Conservation (phyloP, 1,139 yeast species). For the Candida albicans region DNA sequence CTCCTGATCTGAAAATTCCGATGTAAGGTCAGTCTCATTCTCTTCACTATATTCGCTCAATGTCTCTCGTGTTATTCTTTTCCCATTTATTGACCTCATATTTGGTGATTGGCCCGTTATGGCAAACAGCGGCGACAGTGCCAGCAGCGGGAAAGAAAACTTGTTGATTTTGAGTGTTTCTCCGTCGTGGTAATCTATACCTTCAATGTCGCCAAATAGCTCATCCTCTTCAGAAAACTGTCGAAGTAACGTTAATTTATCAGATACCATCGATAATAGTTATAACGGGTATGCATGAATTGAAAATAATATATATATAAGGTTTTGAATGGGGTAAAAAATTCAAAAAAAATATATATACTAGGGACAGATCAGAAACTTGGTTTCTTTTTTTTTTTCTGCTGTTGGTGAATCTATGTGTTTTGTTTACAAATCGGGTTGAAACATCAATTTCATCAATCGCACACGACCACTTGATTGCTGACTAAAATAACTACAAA, state of each 20-base stretch:
- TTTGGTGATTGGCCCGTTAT: conserved; percentile 8
- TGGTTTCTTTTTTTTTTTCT: background rate
- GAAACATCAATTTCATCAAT: background rate
- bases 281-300: conserved; percentile 1
- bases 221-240: conserved; percentile 25
- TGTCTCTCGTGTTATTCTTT: conserved; percentile 18
- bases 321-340: no score
- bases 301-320: background rate
- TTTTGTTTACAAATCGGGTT: background rate
- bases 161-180: conserved; percentile 9
- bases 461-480: background rate
- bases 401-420: background rate
- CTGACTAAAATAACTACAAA: background rate
- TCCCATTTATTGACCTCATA: conserved; percentile 6
- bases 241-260: conserved; percentile 16
- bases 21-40: conserved; percentile 42
- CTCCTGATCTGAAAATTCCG: conserved; percentile 42
- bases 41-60: conserved; percentile 41
- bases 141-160: conserved; percentile 5
- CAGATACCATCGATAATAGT: background rate
- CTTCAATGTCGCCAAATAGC: conserved; percentile 31
- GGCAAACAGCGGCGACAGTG: conserved; percentile 14
- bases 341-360: background rate
- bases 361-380: background rate
- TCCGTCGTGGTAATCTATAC: conserved; percentile 14